Conservation (phyloP, 2,329 filamentous ascomycete genomes). For the Fusarium caatingaense region DNA sequence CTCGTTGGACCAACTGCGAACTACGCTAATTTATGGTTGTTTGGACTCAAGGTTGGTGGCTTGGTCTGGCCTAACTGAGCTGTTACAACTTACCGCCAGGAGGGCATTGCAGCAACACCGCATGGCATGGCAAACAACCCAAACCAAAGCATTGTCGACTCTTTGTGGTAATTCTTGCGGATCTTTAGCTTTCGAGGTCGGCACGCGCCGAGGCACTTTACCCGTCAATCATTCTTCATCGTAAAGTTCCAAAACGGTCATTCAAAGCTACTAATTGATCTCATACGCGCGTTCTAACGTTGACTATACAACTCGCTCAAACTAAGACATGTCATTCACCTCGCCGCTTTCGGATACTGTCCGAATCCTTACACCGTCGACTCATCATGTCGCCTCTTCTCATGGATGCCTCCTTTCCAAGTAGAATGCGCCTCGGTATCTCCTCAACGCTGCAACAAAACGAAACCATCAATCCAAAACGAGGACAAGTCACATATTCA, state of each 20-base stretch:
- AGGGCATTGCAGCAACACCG: conserved; percentile 11
- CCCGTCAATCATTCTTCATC: background rate
- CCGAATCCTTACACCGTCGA: conserved; percentile 30
- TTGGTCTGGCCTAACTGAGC: conserved; percentile 11
- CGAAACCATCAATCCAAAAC: conserved; percentile 7
- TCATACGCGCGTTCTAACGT: background rate
- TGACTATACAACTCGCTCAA: background rate
- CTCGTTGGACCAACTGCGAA: conserved; percentile 14
- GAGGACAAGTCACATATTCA: conserved; percentile 12
- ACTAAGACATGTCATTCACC: conserved; percentile 1
- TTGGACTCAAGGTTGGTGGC: conserved; percentile 7
- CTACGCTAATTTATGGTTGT: conserved; percentile 39
- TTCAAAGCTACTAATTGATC: conserved; percentile 12
- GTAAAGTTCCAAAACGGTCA: conserved; percentile 8
- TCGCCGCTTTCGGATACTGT: conserved; percentile 30
- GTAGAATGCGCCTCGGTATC: conserved; percentile 38
- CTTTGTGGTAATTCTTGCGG: conserved; percentile 24
- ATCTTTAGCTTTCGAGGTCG: conserved; percentile 4
- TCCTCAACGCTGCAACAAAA: conserved; percentile 7
- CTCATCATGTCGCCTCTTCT: conserved; percentile 15
- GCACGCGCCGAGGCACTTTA: conserved; percentile 15
- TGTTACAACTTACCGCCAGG: background rate
- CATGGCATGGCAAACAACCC: conserved; percentile 9
- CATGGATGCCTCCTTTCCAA: conserved; percentile 1
- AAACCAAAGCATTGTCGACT: conserved; percentile 4